Percentiles rank a stretch among this genome's conserved stretches.
Conservation (phyloP, 495 filamentous ascomycete genomes). For the Ascodesmis nigricans region DNA sequence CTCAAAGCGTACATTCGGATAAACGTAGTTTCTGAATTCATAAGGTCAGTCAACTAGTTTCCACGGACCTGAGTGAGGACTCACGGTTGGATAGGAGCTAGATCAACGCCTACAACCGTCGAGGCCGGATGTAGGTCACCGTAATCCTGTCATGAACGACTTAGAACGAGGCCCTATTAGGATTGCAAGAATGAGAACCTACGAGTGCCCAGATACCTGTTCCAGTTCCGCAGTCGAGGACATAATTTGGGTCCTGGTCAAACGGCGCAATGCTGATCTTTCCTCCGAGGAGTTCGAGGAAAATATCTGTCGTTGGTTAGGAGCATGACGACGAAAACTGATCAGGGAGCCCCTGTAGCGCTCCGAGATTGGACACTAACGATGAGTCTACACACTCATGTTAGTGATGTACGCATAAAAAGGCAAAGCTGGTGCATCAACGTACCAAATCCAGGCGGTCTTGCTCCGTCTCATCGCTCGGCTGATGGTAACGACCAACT, state of each 20-base stretch:
- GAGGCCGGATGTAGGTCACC: background rate
- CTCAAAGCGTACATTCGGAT: constrained; percentile 29
- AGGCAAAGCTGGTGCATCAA: too few species aligned
- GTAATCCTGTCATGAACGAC: constrained; percentile 21
- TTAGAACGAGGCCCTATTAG: too few species aligned
- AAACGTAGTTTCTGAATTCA: too few species aligned
- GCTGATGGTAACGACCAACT: constrained; percentile 34
- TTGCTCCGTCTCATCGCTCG: constrained; percentile 40
- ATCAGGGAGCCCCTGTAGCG: too few species aligned
- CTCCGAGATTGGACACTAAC: too few species aligned
- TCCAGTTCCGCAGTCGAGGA: constrained; percentile 31
- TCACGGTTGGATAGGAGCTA: background rate
- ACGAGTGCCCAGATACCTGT: constrained; percentile 30
- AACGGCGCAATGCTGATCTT: constrained; percentile 33
- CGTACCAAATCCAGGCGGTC: constrained; percentile 32
- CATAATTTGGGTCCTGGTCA: constrained; percentile 27
- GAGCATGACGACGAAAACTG: too few species aligned
- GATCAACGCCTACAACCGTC: background rate
- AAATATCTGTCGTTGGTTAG: too few species aligned
- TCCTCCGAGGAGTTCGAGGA: constrained; percentile 28
- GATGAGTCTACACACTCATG: too few species aligned
- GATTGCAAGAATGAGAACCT: too few species aligned
- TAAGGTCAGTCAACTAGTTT: too few species aligned
- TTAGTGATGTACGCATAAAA: too few species aligned
- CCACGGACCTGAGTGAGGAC: too few species aligned